Evolutionary conservation across 2,329 filamentous ascomycete species (phyloP), one percentile per base, ranked within the genome.

Genomic region (Cladosporium sphaerospermum): DNA sequence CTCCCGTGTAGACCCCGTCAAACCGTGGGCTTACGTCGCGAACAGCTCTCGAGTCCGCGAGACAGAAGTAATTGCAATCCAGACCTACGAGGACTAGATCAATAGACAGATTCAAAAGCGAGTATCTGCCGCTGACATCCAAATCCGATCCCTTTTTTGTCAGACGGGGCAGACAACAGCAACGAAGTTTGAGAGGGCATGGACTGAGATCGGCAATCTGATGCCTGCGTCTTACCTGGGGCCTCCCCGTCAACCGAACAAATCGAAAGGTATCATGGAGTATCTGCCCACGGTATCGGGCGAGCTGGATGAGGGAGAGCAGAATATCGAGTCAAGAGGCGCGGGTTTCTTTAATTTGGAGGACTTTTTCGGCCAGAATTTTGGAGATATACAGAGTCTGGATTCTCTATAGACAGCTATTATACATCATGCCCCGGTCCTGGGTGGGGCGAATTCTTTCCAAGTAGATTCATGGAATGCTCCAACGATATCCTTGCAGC

Each of bases 181-280:
- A n/a, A 71, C 78, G 54, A 78, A 77, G 54, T 67, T 74, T 51
- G 82, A 81, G 61, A 18, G 78, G 54, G 73, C 75, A 13, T 81
- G 78, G 78, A 67, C 76, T 6, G 67, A 73, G 2, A 72, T 74
- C 0, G 77, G 77, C 2, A 74, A 72, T n/a, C 56, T 81, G 9
- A 75, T 82, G 66, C 68, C 77, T 44, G 71, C 75, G 11, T 18
- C 16, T 18, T 18, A 18, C 16, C 16, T 18, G 2, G 44, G 23
- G 3, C 10, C 40, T 34, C 14, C 19, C 9, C 23, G 41, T 13
- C 28, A 40, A 39, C 9, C 43, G 32, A 23, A 34, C 3, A 32
- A 32, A 18, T 43, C 53, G 3, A 54, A 53, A 32, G 55, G 51
- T n/a, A 49, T 54, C 16, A 16, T 50, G 8, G 56, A 58, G 8